phyloP scores from a whole-genome alignment of 1,284 basidiomycete genomes.

The Laetiporus sulphureus region DNA sequence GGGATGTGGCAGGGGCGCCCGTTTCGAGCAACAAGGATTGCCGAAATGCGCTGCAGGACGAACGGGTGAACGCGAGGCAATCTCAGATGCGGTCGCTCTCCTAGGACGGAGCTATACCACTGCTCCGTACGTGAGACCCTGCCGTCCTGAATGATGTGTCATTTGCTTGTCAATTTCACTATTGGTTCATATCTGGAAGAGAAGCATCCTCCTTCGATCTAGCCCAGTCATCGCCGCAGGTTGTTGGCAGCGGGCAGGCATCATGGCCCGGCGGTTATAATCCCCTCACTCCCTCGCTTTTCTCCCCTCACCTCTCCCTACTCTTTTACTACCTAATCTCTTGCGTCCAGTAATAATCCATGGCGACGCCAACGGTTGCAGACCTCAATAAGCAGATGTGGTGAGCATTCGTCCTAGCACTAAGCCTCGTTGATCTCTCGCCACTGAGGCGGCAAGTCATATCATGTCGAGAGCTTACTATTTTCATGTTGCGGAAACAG shows the following conservation, averaged over 20 bases:
- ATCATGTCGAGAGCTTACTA: too few relatives aligned
- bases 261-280: constrained; percentile 35
- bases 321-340: constrained; percentile 16
- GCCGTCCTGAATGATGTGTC: constrained; percentile 1
- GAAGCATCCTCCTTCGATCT: constrained; percentile 33
- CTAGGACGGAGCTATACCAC: constrained; percentile 1
- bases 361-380: constrained; percentile 49
- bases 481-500: constrained; percentile 33
- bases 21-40: not conserved
- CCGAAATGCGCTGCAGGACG: not conserved
- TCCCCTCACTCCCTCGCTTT: constrained; percentile 29
- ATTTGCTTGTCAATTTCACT: constrained; percentile 16
- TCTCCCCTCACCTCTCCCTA: constrained; percentile 27
- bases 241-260: constrained; percentile 29
- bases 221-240: constrained; percentile 30
- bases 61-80: constrained; percentile 1
- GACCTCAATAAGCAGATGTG: constrained; percentile 56
- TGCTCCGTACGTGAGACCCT: not conserved
- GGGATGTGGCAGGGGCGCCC: constrained; percentile 1
- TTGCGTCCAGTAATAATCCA: constrained; percentile 30
- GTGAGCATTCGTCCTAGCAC: too few relatives aligned
- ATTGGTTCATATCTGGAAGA: constrained; percentile 20
- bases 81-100: constrained; percentile 7
- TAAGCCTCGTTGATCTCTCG: too few relatives aligned
- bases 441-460: too few relatives aligned